Conservation (phyloP, 176 grass and related monocot species). For the Neostapfia colusana region DNA sequence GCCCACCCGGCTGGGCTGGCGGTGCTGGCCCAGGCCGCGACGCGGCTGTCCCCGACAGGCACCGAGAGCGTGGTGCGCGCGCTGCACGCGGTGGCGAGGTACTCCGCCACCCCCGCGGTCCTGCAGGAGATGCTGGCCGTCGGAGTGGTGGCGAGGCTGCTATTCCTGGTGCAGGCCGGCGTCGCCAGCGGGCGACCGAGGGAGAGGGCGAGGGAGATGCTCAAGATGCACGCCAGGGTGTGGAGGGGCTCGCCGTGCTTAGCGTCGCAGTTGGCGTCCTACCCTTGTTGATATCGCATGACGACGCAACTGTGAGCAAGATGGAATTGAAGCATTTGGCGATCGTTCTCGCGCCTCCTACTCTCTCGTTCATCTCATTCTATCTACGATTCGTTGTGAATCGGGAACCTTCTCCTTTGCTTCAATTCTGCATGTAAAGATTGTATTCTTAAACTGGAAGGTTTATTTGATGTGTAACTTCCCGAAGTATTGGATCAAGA, state of each 20-base stretch:
- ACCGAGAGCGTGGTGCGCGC: constrained; percentile 55
- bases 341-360: not conserved
- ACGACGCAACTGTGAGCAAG: not conserved
- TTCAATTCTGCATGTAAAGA: constrained; percentile 34
- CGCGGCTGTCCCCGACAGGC: constrained; percentile 53
- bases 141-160: constrained; percentile 63
- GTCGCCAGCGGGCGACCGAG: constrained; percentile 40
- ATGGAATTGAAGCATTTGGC: not conserved
- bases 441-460: constrained; percentile 19
- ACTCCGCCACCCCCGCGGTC: constrained; percentile 49
- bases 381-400: not conserved
- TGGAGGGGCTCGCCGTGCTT: constrained; percentile 88
- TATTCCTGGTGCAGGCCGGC: constrained; percentile 67
- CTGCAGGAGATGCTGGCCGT: constrained; percentile 82
- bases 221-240: constrained; percentile 71
- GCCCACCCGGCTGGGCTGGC: constrained; percentile 72
- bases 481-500: not conserved
- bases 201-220: constrained; percentile 78
- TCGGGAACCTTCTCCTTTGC: not conserved
- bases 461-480: not conserved
- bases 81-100: constrained; percentile 61
- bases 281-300: constrained; percentile 68
- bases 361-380: not conserved
- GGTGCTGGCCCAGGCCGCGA: constrained; percentile 47
- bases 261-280: constrained; percentile 47